Percentiles rank a stretch among this genome's conserved stretches.
Evolutionary conservation across 2,329 filamentous ascomycete species (phyloP).

Genomic region (Sodiomyces alkalinus): DNA sequence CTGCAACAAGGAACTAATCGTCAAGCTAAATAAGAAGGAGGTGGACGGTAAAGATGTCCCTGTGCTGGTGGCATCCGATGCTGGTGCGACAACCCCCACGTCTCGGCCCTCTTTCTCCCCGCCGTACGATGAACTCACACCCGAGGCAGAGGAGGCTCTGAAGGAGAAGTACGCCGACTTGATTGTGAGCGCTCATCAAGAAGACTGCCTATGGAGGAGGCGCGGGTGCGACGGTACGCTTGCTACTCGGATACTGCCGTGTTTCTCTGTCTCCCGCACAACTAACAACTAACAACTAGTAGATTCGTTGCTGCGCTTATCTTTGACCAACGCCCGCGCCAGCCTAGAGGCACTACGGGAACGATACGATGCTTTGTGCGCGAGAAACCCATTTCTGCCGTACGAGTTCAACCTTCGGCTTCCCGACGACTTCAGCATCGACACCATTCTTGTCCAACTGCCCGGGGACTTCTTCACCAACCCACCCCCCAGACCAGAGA

Average conservation of each 20-base stretch:
- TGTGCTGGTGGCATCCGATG: slow-evolving; percentile 42
- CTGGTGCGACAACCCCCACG: slow-evolving; percentile 17
- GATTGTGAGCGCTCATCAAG: slow-evolving; percentile 60
- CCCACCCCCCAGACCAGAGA: slow-evolving; percentile 21
- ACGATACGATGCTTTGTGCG: slow-evolving; percentile 49
- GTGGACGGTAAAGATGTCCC: slow-evolving; percentile 38
- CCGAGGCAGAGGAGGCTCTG: slow-evolving; percentile 53
- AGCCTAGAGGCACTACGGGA: slow-evolving; percentile 42
- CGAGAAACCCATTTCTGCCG: slow-evolving; percentile 38
- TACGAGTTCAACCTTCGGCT: slow-evolving; percentile 47
- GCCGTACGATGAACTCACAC: slow-evolving; percentile 10
- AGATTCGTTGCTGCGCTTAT: slow-evolving; percentile 46
- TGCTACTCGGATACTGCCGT: neutral
- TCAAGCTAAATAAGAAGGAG: slow-evolving; percentile 54
- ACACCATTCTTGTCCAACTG: slow-evolving; percentile 32
- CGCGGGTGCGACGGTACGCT: slow-evolving; percentile 66
- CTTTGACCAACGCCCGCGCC: slow-evolving; percentile 44
- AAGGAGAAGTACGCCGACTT: slow-evolving; percentile 62
- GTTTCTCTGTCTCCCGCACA: neutral
- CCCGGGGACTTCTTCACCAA: slow-evolving; percentile 38
- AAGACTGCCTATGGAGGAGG: slow-evolving; percentile 74
- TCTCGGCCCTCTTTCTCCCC: slow-evolving; percentile 2
- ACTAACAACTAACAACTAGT: slow-evolving; percentile 4
- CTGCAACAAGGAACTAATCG: slow-evolving; percentile 70
- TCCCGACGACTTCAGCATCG: slow-evolving; percentile 34